Base-by-base conservation (phyloP, 306 rosid genomes). In the Cicer bijugum region DNA sequence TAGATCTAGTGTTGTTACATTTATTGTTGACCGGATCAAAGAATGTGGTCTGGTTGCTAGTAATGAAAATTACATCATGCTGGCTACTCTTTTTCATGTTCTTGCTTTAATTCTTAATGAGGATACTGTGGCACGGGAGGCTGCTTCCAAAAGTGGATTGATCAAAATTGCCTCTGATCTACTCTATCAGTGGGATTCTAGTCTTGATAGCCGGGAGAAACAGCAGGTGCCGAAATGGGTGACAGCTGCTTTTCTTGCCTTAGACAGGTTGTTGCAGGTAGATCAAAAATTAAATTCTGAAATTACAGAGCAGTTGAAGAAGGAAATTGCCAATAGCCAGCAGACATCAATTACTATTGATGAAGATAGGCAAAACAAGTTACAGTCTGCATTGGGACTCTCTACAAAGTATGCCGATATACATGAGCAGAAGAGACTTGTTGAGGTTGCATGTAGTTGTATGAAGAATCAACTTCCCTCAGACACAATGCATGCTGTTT, bases 401-500 rank as follows among this genome's bases (percentile, higher is more conserved):
- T 83, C 88, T 74, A 75, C 69, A 9, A 92, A 90, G 83, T 84
- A 86, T 77, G 89, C 93, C 43, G 91, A 91, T 48, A 60, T 87
- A 40, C 69, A 84, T 66, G 96, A 90, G 68, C 99, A 95, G 84
- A 95, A 90, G 81, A 87, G 85, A 71, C 93, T 95, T 79, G 82
- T 95, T 78, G 97, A 95, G 88, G 85, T 95, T 82, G 88, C 97
- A 37, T 90, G 97, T 87, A 78, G 91, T 67, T 92, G 97, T 80
- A 88, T 95, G 82, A 90, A 87, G 85, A 87, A 86, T 83, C 92
- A 85, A 67, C 96, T 95, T 82, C 89, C 97, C 23, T 87, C 96
- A 4, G 97, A 92, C 66, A 92, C 97, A 9, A 95, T 90, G 96
- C 99, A 95, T 75, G 96, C 97, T 35, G 87, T 95, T 81, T 84